Base-by-base conservation (phyloP, 306 rosid genomes). In the Sicyos edulis region DNA sequence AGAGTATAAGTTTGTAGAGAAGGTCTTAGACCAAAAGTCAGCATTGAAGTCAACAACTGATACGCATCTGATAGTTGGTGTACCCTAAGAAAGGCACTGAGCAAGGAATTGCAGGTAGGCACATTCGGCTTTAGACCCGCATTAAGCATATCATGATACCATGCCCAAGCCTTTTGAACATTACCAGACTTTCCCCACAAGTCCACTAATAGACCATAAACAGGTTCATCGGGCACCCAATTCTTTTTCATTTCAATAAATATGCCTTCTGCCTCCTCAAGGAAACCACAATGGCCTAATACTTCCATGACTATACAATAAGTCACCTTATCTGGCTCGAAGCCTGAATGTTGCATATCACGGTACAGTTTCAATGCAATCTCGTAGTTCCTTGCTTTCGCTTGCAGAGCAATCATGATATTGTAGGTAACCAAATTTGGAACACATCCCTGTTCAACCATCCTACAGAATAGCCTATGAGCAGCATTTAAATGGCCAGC, bases 271-370 rank as follows among this genome's bases (percentile, higher is more conserved):
- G 96, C 93, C 81, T 90, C 96, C 78, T 88, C 91, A 4, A 92
- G 89, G 75, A 80, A 84, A 66, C 96, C 98, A 80, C 96, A 90
- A 72, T 92, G 96, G 59, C 96, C 98, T 79, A 90, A 95, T 70
- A 91, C 98, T 88, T 92, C 96, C 98, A 90, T 92, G 45, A 92
- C 91, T 83, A 92, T 92, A 84, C 93, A 88, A 73, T 90, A 92
- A 20, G 96, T 90, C 73, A 92, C 96, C 72, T 87, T 90, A 81
- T 92, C 98, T 6, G 96, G 98, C 78, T 83, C 81, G 78, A 88
- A 92, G 55, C 96, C 96, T 1, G 89, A 95, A 81, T 80, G 83
- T 78, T 92, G 87, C 96, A 92, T 87, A 60, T 88, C 89, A 34
- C 87, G 91, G 73, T 88, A 92, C 40, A 92, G 84, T 75, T 84